phyloP scores from a whole-genome alignment of 805 yeast species.

The Wickerhamiella galacta region DNA sequence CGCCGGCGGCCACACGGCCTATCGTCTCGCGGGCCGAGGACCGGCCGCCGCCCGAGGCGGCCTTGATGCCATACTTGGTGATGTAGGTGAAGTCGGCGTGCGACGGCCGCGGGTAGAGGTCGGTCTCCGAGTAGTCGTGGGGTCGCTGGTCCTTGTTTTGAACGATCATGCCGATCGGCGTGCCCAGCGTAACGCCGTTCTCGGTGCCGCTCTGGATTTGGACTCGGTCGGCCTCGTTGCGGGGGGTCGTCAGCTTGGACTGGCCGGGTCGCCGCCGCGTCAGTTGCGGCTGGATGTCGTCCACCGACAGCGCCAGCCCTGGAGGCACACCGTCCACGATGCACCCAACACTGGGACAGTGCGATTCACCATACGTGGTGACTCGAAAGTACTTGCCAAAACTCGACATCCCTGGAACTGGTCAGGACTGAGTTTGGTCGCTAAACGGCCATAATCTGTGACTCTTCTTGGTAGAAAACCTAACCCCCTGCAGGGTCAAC shows the following conservation, averaged over 20 bases:
- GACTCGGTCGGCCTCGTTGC: constrained; percentile 88
- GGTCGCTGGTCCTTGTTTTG: constrained; percentile 94
- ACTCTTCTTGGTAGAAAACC: too few relatives aligned
- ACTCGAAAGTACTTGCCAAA: constrained; percentile 54
- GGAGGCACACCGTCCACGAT: constrained; percentile 98
- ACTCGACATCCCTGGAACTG: constrained; percentile 62
- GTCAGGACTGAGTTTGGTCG: neutral
- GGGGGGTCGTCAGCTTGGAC: constrained; percentile 75
- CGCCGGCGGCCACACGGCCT: constrained; percentile 98
- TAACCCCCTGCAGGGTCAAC: too few relatives aligned
- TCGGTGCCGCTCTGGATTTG: constrained; percentile 92
- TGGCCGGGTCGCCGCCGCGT: constrained; percentile 98
- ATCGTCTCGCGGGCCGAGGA: constrained; percentile 95
- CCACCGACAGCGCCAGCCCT: constrained; percentile 68
- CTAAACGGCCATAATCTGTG: neutral
- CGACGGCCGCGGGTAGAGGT: constrained; percentile 89
- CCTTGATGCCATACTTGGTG: constrained; percentile 79
- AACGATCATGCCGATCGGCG: constrained; percentile 90
- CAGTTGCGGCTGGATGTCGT: constrained; percentile 87
- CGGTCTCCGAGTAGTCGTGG: constrained; percentile 88
- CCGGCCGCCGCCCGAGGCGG: constrained; percentile 94
- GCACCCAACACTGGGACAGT: constrained; percentile 94
- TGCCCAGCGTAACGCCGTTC: constrained; percentile 75
- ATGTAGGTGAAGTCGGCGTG: constrained; percentile 95
- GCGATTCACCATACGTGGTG: constrained; percentile 96